Evolutionary conservation across 352 stramenopile genomes (phyloP).

Genomic region (Pythium brassicae): DNA sequence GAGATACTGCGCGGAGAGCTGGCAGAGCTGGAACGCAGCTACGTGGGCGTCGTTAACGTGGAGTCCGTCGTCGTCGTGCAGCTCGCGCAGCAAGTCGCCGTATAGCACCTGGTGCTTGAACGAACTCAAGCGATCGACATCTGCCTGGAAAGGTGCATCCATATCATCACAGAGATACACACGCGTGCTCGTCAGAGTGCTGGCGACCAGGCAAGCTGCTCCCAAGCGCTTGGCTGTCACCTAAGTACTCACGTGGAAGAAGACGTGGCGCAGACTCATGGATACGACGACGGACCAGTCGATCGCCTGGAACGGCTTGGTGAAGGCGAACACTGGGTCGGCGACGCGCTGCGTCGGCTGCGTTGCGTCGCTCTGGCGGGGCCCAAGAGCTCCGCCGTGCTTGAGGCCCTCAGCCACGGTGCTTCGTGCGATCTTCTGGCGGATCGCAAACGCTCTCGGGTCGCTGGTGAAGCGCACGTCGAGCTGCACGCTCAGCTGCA

Average conservation of each 20-base stretch:
- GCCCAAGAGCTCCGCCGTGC: background rate
- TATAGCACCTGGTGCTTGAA: conserved; percentile 54
- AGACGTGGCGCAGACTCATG: conserved; percentile 57
- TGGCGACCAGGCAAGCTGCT: background rate
- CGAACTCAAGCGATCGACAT: conserved; percentile 44
- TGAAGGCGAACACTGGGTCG: conserved; percentile 59
- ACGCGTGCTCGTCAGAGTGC: background rate
- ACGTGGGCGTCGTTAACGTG: conserved; percentile 46
- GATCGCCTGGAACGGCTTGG: conserved; percentile 34
- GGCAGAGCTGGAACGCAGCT: conserved; percentile 43
- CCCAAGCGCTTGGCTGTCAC: background rate
- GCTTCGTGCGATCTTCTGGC: conserved; percentile 13
- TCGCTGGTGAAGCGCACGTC: conserved; percentile 27
- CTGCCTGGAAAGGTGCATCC: too few relatives aligned
- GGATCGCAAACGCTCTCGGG: conserved; percentile 20
- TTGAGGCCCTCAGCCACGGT: background rate
- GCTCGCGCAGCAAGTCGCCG: conserved; percentile 43
- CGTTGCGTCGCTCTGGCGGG: background rate
- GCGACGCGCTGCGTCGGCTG: conserved; percentile 13
- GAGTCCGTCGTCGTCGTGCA: conserved; percentile 44
- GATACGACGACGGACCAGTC: conserved; percentile 55
- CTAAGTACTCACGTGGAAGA: conserved; percentile 38
- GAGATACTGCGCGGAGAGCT: conserved; percentile 71
- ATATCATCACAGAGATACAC: background rate
- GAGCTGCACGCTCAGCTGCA: conserved; percentile 35